Base-by-base conservation (phyloP, 495 filamentous ascomycete genomes). In the Aspergillus carlsbadensis region DNA sequence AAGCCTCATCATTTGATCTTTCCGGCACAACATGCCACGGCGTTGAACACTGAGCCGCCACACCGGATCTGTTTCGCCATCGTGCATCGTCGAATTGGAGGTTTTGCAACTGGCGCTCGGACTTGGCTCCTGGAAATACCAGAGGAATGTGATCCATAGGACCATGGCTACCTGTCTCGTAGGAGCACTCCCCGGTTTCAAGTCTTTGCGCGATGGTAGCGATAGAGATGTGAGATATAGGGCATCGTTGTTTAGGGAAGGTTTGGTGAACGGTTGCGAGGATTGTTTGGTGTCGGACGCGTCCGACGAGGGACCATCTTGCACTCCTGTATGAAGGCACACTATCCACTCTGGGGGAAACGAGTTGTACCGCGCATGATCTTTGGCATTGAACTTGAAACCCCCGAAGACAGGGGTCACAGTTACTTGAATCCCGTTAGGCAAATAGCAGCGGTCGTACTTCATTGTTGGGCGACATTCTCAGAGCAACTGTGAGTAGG, bases 51-150 rank as follows among this genome's bases (percentile, higher is more conserved):
- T 49, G 14, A 49, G 31, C 21, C 31, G 33, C 46, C 46, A 49
- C 26, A 29, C 26, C 26, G 26, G 26, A 8, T 29, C 21, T 18
- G 10, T 10, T 18, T 35, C 5, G 24, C 17, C 44, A 2, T 17
- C 31, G 24, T 20, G 6, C 3, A 5, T 20, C n/a, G 44, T 3
- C 24, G 26, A 14, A 8, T 15, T 20, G 18, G 10, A 8, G 31
- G n/a, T 22, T 29, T 29, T 3, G 8, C 26, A 8, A 29, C 8
- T 29, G 3, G 17, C 3, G 7, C n/a, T 34, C 11, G 46, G 46
- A n/a, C 35, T 33, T 14, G 29, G 46, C 17, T 49, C 46, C 29
- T 49, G 46, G 15, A 49, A 49, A 22, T 49, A 49, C 46, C 46
- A 49, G 31, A 36, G 22, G 46, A 35, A 49, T 17, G 46, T 49